Percentiles rank a stretch among this genome's conserved stretches.
Conservation (phyloP, 495 filamentous ascomycete genomes). For the Parmelia sp. region DNA sequence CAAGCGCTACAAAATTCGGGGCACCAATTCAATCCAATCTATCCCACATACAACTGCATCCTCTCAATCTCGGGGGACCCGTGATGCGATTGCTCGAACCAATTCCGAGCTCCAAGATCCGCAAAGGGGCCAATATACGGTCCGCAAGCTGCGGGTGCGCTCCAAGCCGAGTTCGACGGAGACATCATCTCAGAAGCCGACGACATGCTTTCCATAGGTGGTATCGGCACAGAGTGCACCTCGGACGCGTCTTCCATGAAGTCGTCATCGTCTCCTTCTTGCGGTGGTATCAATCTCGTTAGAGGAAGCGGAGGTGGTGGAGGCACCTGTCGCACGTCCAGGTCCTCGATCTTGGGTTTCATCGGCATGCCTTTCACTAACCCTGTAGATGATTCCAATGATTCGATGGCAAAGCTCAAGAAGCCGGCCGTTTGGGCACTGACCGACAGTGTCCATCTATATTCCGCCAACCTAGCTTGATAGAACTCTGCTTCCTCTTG, state of each 20-base stretch:
- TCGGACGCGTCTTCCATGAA: conserved; percentile 18
- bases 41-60: conserved; percentile 12
- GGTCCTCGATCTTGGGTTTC: conserved; percentile 44
- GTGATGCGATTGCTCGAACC: conserved; percentile 24
- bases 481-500: conserved; percentile 97
- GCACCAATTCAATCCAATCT: neutral
- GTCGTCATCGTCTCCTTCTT: conserved; percentile 18
- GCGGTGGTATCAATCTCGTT: conserved; percentile 20
- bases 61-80: conserved; percentile 22
- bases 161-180: conserved; percentile 17
- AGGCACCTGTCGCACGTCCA: conserved; percentile 26
- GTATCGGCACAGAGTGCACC: conserved; percentile 11
- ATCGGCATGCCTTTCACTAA: conserved; percentile 44
- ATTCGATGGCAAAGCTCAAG: conserved; percentile 45
- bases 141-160: conserved; percentile 15
- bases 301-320: conserved; percentile 20
- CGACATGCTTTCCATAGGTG: conserved; percentile 2
- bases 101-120: conserved; percentile 21
- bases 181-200: conserved; percentile 15
- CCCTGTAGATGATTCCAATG: conserved; percentile 41
- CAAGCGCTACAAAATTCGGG: too few relatives aligned
- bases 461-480: conserved; percentile 74
- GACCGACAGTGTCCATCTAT: conserved; percentile 88
- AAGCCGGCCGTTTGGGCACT: conserved; percentile 75
- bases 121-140: conserved; percentile 24